A percentile compares a stretch with the other conserved stretches of the same genome.
These are phyloP conservation scores for Russula sp. DNA, from an alignment of 768 basidiomycete species.

Conservation along the genomic window DNA sequence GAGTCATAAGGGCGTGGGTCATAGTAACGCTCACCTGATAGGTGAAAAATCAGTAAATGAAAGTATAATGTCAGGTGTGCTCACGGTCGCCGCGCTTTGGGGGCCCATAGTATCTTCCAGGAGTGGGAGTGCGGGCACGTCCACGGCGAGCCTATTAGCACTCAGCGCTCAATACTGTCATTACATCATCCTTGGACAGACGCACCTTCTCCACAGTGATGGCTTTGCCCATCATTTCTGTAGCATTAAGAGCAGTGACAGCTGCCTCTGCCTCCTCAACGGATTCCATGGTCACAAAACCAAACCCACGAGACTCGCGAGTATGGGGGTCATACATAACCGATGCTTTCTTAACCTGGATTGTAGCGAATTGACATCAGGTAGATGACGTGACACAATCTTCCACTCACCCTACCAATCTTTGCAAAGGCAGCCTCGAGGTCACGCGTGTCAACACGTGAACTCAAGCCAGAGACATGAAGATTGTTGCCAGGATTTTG, in stretches of 20 bases:
- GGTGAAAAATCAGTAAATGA: conserved; percentile 1
- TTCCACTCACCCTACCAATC: conserved; percentile 64
- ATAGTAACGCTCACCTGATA: conserved; percentile 73
- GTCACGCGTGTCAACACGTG: conserved; percentile 69
- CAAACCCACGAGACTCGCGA: conserved; percentile 71
- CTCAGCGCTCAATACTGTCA: neutral
- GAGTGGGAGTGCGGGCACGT: conserved; percentile 86
- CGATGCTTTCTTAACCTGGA: conserved; percentile 53
- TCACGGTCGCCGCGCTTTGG: conserved; percentile 71
- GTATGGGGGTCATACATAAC: conserved; percentile 64
- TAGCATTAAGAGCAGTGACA: conserved; percentile 73
- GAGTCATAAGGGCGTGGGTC: conserved; percentile 89
- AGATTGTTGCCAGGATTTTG: conserved; percentile 60
- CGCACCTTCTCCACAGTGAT: conserved; percentile 83
- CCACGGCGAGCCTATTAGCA: conserved; percentile 69
- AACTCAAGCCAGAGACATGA: conserved; percentile 53
- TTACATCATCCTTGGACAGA: neutral
- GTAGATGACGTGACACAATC: neutral
- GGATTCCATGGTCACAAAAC: conserved; percentile 85
- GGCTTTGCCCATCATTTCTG: conserved; percentile 81
- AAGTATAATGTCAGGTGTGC: neutral
- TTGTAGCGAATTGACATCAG: neutral
- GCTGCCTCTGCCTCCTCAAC: conserved; percentile 88
- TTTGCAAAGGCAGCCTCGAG: conserved; percentile 86
- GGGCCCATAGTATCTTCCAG: conserved; percentile 90